A percentile compares a stretch with the other conserved stretches of the same genome.
Evolutionary conservation across 2,329 filamentous ascomycete genomes (phyloP).

Genomic region (Fusarium pseudocircinatum): DNA sequence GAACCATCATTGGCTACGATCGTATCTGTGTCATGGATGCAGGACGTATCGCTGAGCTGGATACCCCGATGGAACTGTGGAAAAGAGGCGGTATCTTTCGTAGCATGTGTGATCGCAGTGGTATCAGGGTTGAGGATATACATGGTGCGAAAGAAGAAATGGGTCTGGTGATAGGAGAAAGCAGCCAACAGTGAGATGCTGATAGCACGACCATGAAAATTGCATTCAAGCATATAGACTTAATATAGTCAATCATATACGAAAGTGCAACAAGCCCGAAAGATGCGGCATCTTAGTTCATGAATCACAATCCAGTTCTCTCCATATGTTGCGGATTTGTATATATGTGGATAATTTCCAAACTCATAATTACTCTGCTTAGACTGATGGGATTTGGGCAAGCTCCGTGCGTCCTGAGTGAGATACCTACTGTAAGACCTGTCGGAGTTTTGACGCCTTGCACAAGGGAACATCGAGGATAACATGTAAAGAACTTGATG

Average conservation of each 20-base stretch:
- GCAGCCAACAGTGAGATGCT: constrained; percentile 8
- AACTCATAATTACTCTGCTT: background rate
- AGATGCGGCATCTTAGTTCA: background rate
- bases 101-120: constrained; percentile 88
- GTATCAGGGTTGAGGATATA: constrained; percentile 72
- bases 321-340: background rate
- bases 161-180: constrained; percentile 20
- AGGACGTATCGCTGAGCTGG: constrained; percentile 87
- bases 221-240: background rate
- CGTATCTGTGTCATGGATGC: constrained; percentile 97
- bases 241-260: background rate
- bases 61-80: constrained; percentile 78
- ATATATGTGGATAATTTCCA: background rate
- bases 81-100: constrained; percentile 81
- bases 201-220: background rate
- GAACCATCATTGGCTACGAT: constrained; percentile 94
- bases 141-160: constrained; percentile 52
- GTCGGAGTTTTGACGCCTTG: background rate
- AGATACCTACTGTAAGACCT: background rate
- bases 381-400: background rate
- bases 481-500: background rate
- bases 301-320: background rate
- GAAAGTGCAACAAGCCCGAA: background rate
- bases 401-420: background rate
- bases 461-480: background rate